Percentiles rank a stretch among this genome's conserved stretches.
Conservation (phyloP, 345 rosid species). For the Pistacia vera region DNA sequence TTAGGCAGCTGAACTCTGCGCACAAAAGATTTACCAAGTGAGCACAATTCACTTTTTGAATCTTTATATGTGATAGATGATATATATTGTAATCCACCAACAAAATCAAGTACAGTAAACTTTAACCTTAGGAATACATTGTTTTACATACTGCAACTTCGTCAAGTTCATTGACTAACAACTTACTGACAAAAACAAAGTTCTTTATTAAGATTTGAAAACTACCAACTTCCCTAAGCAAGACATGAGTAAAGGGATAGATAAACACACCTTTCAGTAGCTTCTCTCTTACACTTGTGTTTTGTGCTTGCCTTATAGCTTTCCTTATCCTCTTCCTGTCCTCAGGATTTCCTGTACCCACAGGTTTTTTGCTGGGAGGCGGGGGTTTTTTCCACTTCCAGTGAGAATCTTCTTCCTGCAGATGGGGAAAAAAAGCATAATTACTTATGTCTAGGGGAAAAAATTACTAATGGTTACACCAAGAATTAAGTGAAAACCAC, state of each 20-base stretch:
- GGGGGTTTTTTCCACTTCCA: conserved; percentile 77
- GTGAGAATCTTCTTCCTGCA: conserved; percentile 42
- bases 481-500: background rate
- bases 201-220: background rate
- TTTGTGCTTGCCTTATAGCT: no score
- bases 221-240: background rate
- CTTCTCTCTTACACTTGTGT: conserved; percentile 32
- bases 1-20: conserved; percentile 59
- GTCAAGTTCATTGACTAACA: background rate
- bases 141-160: background rate
- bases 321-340: conserved; percentile 30
- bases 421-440: background rate
- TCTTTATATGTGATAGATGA: background rate
- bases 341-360: conserved; percentile 25
- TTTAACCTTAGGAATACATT: background rate
- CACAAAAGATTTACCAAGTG: background rate
- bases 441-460: background rate
- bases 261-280: conserved; percentile 38
- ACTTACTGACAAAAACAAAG: background rate
- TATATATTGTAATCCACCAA: background rate
- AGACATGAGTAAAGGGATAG: background rate
- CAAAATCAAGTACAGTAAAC: background rate
- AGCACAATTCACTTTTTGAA: background rate
- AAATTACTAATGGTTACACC: no score
- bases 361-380: conserved; percentile 42